Evolutionary conservation across 345 rosid genomes (phyloP), one percentile per base, ranked within the genome.

Genomic region (Lepidium sativum): DNA sequence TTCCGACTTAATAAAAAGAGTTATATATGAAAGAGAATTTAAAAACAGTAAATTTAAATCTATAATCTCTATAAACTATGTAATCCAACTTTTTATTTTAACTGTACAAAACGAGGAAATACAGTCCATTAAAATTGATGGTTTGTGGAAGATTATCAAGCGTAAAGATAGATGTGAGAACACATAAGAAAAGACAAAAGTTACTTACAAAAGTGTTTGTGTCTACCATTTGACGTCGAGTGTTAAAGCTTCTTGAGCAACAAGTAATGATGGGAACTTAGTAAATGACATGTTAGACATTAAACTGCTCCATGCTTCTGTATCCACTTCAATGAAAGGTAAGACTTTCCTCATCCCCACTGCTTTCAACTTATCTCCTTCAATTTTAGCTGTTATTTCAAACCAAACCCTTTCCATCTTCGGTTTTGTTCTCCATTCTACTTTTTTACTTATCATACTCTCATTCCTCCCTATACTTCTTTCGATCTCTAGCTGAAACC

Each of bases 221-320:
- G 10, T 0, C 77, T 83, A 87, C 95, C 97, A 89, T 78, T 83
- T 89, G 57, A 89, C 81, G 73, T 79, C 95, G 67, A 89, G 80
- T 29, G 95, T 89, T 64, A 89, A 75, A 57, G 97, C 82, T 75
- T 89, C 95, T 7, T 85, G 79, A 70, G 89, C 95, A 58, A 78
- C 85, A 32, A 89, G 83, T 38, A 85, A 63, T 9, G 89, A 84
- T 21, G 94, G 82, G 69, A 86, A 85, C 86, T 83, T 79, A 0
- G 95, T 89, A 52, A 86, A 89, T 17, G 95, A 86, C 56, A 86
- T 75, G 40, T 89, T 86, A 5, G 78, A 82, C 84, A 85, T 76
- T 15, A 87, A 62, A 75, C 71, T 83, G 67, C 91, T 83, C 95
- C 87, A 85, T n/a, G 87, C 80, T 6, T 54, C 73, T 13, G 91